These are phyloP conservation scores for Heritiera littoralis DNA, from an alignment of 345 rosid genomes.

Conservation along the genomic window DNA sequence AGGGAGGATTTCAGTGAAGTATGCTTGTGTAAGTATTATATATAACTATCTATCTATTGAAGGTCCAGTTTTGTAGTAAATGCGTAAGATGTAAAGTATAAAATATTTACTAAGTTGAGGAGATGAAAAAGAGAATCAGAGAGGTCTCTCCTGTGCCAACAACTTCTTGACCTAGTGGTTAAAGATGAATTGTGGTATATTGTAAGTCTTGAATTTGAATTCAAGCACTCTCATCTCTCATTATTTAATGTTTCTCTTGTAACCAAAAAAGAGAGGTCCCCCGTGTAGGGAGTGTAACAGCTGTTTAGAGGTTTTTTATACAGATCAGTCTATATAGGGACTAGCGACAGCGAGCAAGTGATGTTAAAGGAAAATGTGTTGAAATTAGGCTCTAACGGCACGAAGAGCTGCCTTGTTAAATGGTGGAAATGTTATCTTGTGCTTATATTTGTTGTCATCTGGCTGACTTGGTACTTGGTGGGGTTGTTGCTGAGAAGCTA, in stretches of 20 bases:
- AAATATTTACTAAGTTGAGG: constrained; percentile 22
- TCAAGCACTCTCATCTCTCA: too few species aligned
- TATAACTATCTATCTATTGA: constrained; percentile 11
- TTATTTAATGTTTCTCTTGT: too few species aligned
- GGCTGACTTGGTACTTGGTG: not conserved
- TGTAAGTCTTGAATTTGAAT: too few species aligned
- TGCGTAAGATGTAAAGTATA: constrained; percentile 16
- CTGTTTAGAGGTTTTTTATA: constrained; percentile 33
- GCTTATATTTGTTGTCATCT: not conserved
- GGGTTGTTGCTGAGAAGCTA: too few species aligned
- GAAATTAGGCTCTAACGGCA: constrained; percentile 17
- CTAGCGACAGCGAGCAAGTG: constrained; percentile 25
- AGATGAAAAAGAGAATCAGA: constrained; percentile 12
- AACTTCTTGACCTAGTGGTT: too few species aligned
- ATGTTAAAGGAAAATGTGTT: constrained; percentile 8
- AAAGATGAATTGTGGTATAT: too few species aligned
- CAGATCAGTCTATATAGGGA: constrained; percentile 36
- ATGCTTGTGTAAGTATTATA: constrained; percentile 30
- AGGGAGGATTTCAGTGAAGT: not conserved
- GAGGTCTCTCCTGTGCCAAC: not conserved
- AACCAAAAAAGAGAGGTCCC: not conserved
- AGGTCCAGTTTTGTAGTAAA: constrained; percentile 41
- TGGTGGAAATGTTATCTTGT: not conserved
- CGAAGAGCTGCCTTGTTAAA: constrained; percentile 18
- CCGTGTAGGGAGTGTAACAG: constrained; percentile 13